Percentiles rank a stretch among this genome's conserved stretches.
phyloP scores from a whole-genome alignment of 1,284 basidiomycete genomes.

The Earliella scabrosa region DNA sequence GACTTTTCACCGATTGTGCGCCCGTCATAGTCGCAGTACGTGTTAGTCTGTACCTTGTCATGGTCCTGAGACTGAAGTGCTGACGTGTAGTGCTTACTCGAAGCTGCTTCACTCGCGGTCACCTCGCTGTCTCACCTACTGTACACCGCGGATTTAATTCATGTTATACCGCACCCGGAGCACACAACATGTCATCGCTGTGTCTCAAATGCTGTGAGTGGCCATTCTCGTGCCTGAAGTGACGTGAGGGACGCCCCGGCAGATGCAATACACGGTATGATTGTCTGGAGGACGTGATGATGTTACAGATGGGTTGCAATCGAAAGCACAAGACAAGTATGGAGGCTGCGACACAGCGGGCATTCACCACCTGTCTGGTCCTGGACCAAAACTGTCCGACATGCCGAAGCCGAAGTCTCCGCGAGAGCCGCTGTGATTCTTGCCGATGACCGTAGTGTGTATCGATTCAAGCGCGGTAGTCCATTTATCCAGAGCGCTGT shows the following conservation, averaged over 20 bases:
- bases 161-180: constrained; percentile 1
- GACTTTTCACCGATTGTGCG: constrained; percentile 71
- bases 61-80: no score
- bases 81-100: no score
- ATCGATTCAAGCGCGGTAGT: constrained; percentile 75
- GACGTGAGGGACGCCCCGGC: not conserved
- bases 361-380: constrained; percentile 19
- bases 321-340: constrained; percentile 15
- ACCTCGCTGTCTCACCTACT: constrained; percentile 6
- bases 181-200: constrained; percentile 3
- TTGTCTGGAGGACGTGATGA: constrained; percentile 5
- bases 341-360: constrained; percentile 4
- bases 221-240: not conserved
- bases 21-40: no score
- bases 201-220: not conserved
- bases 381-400: constrained; percentile 18
- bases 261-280: constrained; percentile 5
- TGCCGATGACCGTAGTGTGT: constrained; percentile 73
- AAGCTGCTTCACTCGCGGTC: constrained; percentile 1
- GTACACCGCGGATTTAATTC: constrained; percentile 7
- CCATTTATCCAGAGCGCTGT: constrained; percentile 84
- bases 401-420: constrained; percentile 25
- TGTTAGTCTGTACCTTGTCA: no score
- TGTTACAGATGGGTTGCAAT: constrained; percentile 16
- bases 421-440: constrained; percentile 53